Evolutionary conservation across 2,329 filamentous ascomycete genomes (phyloP).

Genomic region (Fusarium decemcellulare): DNA sequence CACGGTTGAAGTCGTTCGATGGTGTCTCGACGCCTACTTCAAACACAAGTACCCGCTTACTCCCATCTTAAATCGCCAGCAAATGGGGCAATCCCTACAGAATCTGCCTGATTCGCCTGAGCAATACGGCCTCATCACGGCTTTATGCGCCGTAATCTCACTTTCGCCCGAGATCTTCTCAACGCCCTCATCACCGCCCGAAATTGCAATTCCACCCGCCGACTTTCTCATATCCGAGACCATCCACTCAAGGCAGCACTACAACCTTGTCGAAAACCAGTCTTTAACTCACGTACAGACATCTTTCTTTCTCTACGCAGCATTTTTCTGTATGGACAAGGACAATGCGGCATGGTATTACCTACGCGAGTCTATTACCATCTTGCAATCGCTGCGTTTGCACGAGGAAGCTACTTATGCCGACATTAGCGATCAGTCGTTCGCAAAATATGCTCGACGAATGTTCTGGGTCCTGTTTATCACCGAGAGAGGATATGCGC

Average conservation of each 20-base stretch:
- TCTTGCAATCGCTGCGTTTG: conserved; percentile 46
- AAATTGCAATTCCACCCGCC: conserved; percentile 25
- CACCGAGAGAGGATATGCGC: conserved; percentile 50
- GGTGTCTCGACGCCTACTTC: conserved; percentile 51
- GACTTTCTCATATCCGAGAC: conserved; percentile 49
- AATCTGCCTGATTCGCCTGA: conserved; percentile 21
- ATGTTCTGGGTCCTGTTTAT: conserved; percentile 51
- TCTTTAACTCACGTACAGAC: conserved; percentile 48
- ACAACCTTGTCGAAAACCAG: conserved; percentile 44
- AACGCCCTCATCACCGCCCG: conserved; percentile 4
- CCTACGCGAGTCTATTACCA: conserved; percentile 48
- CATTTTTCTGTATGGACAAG: conserved; percentile 49
- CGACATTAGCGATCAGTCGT: not conserved
- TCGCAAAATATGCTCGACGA: conserved; percentile 40
- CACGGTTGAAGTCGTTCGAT: conserved; percentile 31
- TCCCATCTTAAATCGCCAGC: conserved; percentile 47
- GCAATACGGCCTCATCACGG: conserved; percentile 46
- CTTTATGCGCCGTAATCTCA: conserved; percentile 49
- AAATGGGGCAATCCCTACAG: conserved; percentile 25
- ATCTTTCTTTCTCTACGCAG: conserved; percentile 52
- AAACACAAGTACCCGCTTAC: conserved; percentile 53
- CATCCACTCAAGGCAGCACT: conserved; percentile 42
- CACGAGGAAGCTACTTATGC: conserved; percentile 48
- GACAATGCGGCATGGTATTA: conserved; percentile 54
- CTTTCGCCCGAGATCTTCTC: conserved; percentile 47